A percentile compares a stretch with the other conserved stretches of the same genome.
phyloP scores from a whole-genome alignment of 139 green algal genomes.

The Gonium pectorale region DNA sequence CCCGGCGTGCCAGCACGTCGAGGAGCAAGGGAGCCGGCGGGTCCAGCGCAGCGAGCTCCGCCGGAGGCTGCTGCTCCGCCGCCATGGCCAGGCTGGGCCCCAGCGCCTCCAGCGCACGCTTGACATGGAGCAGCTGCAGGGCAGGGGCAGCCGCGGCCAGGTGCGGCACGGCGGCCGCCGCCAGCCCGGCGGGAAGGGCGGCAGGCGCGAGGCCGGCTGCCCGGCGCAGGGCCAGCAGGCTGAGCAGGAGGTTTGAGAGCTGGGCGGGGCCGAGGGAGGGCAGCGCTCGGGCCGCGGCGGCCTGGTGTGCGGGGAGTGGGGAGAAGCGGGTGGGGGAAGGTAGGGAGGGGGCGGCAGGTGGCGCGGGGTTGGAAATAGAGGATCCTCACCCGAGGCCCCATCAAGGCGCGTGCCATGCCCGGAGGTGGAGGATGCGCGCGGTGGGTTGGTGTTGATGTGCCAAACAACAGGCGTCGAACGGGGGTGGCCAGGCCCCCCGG shows the following conservation, averaged over 20 bases:
- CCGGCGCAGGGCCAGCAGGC: background rate
- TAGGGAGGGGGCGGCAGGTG: background rate
- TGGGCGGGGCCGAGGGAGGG: background rate
- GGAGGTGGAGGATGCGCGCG: no score
- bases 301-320: background rate
- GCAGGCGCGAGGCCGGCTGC: background rate
- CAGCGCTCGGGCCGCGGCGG: background rate
- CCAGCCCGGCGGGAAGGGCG: background rate
- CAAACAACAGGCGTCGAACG: no score
- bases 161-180: constrained; percentile 23
- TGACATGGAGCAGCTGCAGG: constrained; percentile 18
- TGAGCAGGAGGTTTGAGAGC: background rate
- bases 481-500: no score
- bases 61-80: background rate
- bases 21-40: no score
- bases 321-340: background rate
- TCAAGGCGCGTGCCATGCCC: no score
- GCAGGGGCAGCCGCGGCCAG: background rate
- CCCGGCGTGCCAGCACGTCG: constrained; percentile 4
- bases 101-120: constrained; percentile 20
- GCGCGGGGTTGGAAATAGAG: no score
- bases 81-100: background rate
- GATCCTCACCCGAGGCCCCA: no score
- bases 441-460: no score
- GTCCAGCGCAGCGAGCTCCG: background rate